Evolutionary conservation across 78 protist genomes (phyloP), one percentile per base, ranked within the genome.

Genomic region (Anaeramoeba flamelloides): DNA sequence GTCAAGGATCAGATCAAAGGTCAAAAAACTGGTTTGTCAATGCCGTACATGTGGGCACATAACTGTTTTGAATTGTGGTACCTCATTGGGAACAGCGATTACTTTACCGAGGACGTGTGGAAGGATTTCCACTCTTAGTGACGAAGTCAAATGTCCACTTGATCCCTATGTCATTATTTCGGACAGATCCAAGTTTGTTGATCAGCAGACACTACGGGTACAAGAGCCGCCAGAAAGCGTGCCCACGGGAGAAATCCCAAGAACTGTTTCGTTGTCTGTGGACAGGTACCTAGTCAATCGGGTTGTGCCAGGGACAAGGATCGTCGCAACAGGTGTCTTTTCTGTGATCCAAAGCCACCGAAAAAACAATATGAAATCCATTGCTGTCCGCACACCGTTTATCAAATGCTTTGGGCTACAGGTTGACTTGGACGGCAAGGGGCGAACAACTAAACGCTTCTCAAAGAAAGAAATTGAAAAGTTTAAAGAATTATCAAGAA

Each of bases 201-300:
- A 94, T 79, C 93, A 82, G 40, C 96, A 96, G 77, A 76, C 86
- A 39, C 79, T 96, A 74, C 95, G 95, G 85, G 82, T 97, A 38
- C 99, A 97, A 83, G 99, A 97, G 86, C 26, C 77, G 12, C 99
- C 98, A 12, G 99, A 96, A 75, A 36, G 69, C 22, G 92, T 97
- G 8, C 98, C 98, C 8, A 95, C 98, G 0, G 98, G 99, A 8
- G 99, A 97, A 74, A 88, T 97, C 86, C 99, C 99, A 3, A 90
- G 99, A 34, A 90, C 90, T 82, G 75, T 95, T 1, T 79, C 78
- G 40, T 31, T 95, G 30, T 32, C 89, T 2, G 82, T 89, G 31
- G 97, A 94, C 78, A 33, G 94, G 40, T 84, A 39, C 33, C 1
- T 86, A 17, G 69, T 53, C 17, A 17, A 53, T 26, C 8, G 17